A percentile compares a stretch with the other conserved stretches of the same genome.
phyloP scores from a whole-genome alignment of 805 yeast species.

The Geotrichum ghanense region DNA sequence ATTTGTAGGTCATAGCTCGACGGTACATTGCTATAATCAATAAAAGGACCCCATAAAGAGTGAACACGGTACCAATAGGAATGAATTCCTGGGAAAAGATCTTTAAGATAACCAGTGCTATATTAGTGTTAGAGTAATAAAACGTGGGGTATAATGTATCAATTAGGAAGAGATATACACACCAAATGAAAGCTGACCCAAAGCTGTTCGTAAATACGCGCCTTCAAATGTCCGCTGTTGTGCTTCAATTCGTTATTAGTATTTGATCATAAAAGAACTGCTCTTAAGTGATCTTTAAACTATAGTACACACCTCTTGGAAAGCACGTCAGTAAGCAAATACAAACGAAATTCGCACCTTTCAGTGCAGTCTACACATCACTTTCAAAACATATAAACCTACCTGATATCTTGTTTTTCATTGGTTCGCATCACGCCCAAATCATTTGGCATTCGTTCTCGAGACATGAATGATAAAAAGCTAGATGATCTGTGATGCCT shows the following conservation, averaged over 20 bases:
- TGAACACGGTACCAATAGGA: constrained; percentile 55
- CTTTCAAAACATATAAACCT: too few relatives aligned
- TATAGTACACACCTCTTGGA: too few relatives aligned
- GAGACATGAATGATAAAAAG: too few relatives aligned
- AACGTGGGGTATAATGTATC: not conserved
- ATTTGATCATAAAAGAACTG: too few relatives aligned
- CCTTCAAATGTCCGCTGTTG: constrained; percentile 81
- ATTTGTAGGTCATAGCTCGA: constrained; percentile 23
- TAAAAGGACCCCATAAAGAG: constrained; percentile 33
- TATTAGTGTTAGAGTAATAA: not conserved
- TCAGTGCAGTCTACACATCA: too few relatives aligned
- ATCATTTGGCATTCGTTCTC: too few relatives aligned
- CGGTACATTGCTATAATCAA: constrained; percentile 30
- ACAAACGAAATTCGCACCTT: too few relatives aligned
- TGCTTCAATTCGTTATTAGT: constrained; percentile 30
- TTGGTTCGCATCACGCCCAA: not conserved
- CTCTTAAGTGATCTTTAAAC: too few relatives aligned
- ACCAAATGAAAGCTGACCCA: constrained; percentile 53
- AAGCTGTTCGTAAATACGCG: constrained; percentile 63
- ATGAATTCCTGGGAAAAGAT: constrained; percentile 53
- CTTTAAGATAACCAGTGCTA: constrained; percentile 46
- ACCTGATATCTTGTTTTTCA: not conserved
- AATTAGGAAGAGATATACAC: not conserved
- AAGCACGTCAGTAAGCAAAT: too few relatives aligned
- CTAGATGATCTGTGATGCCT: not conserved